A percentile compares a stretch with the other conserved stretches of the same genome.
phyloP scores from a whole-genome alignment of 1,139 yeast species.

The Yamadazyma epiphylla region DNA sequence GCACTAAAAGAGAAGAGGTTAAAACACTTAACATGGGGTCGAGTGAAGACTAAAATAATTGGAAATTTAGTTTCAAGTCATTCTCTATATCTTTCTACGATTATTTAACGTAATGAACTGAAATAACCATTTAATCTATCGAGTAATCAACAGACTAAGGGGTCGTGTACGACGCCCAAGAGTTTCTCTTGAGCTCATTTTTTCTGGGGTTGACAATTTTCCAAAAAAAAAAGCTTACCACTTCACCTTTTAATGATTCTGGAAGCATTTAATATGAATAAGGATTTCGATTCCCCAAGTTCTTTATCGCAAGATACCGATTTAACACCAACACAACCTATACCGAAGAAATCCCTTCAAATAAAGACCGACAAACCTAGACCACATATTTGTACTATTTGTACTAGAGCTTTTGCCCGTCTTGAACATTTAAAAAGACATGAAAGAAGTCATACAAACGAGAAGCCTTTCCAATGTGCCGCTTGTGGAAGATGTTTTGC shows the following conservation, averaged over 20 bases:
- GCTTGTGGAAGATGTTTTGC: slow-evolving; percentile 51
- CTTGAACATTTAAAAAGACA: slow-evolving; percentile 93
- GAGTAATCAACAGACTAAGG: background rate
- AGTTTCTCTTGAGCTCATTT: background rate
- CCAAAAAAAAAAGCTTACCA: background rate
- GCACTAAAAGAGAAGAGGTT: background rate
- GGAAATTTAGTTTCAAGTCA: background rate
- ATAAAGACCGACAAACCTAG: slow-evolving; percentile 89
- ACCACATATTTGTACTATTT: slow-evolving; percentile 86
- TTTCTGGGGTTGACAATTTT: background rate
- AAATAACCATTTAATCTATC: background rate
- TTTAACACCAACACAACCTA: slow-evolving; percentile 48
- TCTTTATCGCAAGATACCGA: background rate
- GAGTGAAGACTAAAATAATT: background rate
- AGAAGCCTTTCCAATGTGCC: slow-evolving; percentile 77
- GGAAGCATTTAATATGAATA: background rate
- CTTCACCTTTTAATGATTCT: background rate
- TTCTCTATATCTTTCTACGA: background rate
- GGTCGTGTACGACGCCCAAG: background rate
- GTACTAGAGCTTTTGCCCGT: slow-evolving; percentile 94
- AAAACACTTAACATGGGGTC: background rate
- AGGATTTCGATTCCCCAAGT: background rate
- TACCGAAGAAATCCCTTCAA: slow-evolving; percentile 80
- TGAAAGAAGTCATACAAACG: slow-evolving; percentile 92
- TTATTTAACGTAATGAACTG: background rate